Base-by-base conservation (phyloP, 2,329 filamentous ascomycete species). In the Talaromyces piceae region DNA sequence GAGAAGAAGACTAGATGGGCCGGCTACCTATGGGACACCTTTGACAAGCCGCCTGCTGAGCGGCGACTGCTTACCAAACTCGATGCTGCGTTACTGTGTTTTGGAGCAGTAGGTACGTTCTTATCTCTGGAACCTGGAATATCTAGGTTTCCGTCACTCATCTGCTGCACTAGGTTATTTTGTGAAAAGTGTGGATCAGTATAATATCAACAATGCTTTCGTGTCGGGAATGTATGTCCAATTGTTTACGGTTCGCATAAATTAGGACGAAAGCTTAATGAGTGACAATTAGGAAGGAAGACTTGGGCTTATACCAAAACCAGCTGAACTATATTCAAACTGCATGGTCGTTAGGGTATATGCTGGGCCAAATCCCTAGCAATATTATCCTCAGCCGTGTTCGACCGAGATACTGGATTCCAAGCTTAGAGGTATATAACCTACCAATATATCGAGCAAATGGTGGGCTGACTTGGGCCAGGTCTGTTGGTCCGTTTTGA, bases 321-420 rank as follows among this genome's bases (percentile, higher is more conserved):
- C 67, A 83, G 50, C 67, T 81, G 39, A 80, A 82, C 45, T 76
- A 75, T 52, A 76, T 77, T 64, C 70, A 80, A 48, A 76, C 79
- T 0, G 76, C 73, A 31, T 84, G 80, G 71, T 81, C 78, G 0
- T 72, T 79, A 0, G 81, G 81, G 3, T 84, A 84, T 56, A 76
- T 80, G 0, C 68, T 84, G 47, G 75, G 74, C 2, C 67, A 77
- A 50, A 69, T 78, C 12, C 75, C 75, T 1, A 74, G 69, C 45
- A 79, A 79, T 54, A 67, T 80, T n/a, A 65, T 79, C 6, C 63
- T 80, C 5, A 79, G 75, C 1, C 67, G 72, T 8, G 59, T 77
- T 9, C 67, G 70, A 9, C 75, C 76, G 3, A 66, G 68, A n/a
- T 69, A 72, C 43, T 78, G 73, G 73, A 73, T 78, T 45, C 76